Conservation (phyloP, 768 basidiomycete genomes). For the Macrocybe gigantea region DNA sequence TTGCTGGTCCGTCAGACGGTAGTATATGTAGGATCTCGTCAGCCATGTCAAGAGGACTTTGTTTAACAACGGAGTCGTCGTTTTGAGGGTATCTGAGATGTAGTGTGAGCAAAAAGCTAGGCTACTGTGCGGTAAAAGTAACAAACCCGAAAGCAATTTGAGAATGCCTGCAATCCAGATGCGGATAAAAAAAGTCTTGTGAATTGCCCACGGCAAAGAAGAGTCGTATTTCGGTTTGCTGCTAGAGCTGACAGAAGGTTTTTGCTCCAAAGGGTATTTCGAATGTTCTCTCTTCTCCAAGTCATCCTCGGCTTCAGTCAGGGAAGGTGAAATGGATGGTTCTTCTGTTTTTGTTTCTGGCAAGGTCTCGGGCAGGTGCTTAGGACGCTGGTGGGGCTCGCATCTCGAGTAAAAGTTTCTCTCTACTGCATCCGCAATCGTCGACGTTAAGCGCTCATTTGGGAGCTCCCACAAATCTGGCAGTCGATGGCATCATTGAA, state of each 20-base stretch:
- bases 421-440: constrained; percentile 37
- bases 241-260: background rate
- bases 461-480: constrained; percentile 54
- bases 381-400: constrained; percentile 41
- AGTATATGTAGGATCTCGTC: constrained; percentile 32
- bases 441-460: constrained; percentile 24
- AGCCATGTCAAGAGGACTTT: constrained; percentile 44
- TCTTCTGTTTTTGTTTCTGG: constrained; percentile 1
- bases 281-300: background rate
- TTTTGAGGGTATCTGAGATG: constrained; percentile 34
- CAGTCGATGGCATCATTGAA: too few species aligned
- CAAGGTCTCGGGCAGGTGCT: constrained; percentile 16
- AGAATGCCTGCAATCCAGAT: constrained; percentile 32
- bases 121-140: background rate
- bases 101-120: background rate
- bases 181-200: constrained; percentile 27
- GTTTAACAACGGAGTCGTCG: constrained; percentile 40
- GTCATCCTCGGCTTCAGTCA: constrained; percentile 5
- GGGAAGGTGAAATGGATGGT: constrained; percentile 1
- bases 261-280: background rate
- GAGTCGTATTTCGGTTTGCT: constrained; percentile 20
- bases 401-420: constrained; percentile 43
- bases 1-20: constrained; percentile 23
- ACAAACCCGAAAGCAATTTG: constrained; percentile 28
- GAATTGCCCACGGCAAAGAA: constrained; percentile 28